Conservation (phyloP, 2,329 filamentous ascomycete species). For the Fusarium udum region DNA sequence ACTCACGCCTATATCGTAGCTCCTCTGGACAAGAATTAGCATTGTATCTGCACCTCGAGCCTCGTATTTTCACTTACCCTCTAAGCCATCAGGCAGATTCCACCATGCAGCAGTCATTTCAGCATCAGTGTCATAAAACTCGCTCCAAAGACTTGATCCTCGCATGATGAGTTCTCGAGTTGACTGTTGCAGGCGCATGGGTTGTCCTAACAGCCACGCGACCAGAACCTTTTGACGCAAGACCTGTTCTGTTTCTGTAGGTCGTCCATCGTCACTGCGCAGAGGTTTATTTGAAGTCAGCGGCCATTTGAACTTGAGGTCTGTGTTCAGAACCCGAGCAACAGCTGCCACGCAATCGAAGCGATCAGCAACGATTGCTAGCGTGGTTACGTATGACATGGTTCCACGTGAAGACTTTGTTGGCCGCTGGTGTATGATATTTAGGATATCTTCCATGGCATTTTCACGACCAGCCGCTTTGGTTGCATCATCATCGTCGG, state of each 20-base stretch:
- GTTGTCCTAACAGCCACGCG: slow-evolving; percentile 71
- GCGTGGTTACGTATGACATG: slow-evolving; percentile 70
- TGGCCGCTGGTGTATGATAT: slow-evolving; percentile 68
- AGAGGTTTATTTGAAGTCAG: slow-evolving; percentile 53
- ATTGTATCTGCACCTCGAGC: not conserved
- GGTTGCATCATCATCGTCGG: slow-evolving; percentile 75
- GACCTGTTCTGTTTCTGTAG: slow-evolving; percentile 67
- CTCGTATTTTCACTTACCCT: slow-evolving; percentile 57
- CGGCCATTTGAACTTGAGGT: slow-evolving; percentile 65
- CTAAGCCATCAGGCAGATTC: slow-evolving; percentile 74
- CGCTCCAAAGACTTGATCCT: slow-evolving; percentile 69
- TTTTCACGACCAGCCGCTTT: slow-evolving; percentile 66
- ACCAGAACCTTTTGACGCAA: slow-evolving; percentile 76
- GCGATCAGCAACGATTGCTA: slow-evolving; percentile 77
- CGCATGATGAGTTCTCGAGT: slow-evolving; percentile 73
- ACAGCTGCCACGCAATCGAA: slow-evolving; percentile 72
- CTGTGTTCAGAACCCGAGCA: slow-evolving; percentile 60
- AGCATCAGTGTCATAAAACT: slow-evolving; percentile 48
- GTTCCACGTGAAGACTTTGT: slow-evolving; percentile 54
- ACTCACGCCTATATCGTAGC: slow-evolving; percentile 71
- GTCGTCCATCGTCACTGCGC: slow-evolving; percentile 49
- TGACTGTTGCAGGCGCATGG: slow-evolving; percentile 66
- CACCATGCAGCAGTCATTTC: slow-evolving; percentile 68
- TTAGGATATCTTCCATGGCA: slow-evolving; percentile 73
- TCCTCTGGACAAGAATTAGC: slow-evolving; percentile 60